Conservation (phyloP, 495 filamentous ascomycete genomes). For the Barbatosphaeria neglecta region DNA sequence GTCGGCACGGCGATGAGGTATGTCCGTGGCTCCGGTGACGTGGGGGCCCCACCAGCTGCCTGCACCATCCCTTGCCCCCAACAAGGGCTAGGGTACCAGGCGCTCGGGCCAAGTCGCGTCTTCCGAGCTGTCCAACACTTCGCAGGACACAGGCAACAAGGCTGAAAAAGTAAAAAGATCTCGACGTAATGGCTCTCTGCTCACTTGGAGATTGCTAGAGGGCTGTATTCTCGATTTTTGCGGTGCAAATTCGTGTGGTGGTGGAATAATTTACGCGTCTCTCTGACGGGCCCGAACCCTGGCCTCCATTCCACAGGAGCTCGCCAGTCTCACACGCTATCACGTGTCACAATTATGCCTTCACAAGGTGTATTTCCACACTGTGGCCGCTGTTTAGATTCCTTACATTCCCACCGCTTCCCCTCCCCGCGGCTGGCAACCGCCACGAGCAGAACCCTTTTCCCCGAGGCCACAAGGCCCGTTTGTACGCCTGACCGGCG, state of each 20-base stretch:
- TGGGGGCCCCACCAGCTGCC: not conserved
- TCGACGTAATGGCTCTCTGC: not conserved
- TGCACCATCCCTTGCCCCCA: too few species aligned
- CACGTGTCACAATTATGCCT: not conserved
- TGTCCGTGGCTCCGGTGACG: not conserved
- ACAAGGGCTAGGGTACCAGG: not conserved
- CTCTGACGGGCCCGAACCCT: not conserved
- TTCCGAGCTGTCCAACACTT: not conserved
- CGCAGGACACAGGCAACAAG: not conserved
- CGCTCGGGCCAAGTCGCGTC: not conserved
- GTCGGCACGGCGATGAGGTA: not conserved
- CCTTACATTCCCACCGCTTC: not conserved
- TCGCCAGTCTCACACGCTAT: not conserved
- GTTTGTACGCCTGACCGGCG: too few species aligned
- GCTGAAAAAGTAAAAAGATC: not conserved
- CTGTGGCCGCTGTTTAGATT: not conserved
- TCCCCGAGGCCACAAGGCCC: too few species aligned
- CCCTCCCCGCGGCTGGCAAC: not conserved
- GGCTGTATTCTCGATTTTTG: too few species aligned
- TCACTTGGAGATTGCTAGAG: too few species aligned
- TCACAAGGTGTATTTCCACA: too few species aligned
- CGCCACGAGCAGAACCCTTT: not conserved
- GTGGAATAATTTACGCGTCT: not conserved
- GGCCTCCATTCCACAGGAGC: not conserved
- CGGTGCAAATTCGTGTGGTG: not conserved